Conservation (phyloP, 2,329 filamentous ascomycete species). For the Pestalotiopsis sp. region DNA sequence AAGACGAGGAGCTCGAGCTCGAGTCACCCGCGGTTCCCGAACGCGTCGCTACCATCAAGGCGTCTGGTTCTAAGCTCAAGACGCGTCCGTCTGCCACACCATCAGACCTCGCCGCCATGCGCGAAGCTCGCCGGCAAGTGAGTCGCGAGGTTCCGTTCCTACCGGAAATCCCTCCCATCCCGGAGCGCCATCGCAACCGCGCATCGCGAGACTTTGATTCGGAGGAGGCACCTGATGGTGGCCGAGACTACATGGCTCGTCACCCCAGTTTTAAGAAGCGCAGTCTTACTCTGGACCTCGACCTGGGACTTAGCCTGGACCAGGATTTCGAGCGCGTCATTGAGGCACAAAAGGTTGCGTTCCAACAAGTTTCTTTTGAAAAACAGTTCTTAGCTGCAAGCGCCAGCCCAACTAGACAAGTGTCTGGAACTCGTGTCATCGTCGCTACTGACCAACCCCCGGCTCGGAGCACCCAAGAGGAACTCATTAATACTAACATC, state of each 20-base stretch:
- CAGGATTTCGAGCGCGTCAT: slow-evolving; percentile 94
- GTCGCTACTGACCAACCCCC: slow-evolving; percentile 22
- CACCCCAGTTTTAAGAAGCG: slow-evolving; percentile 78
- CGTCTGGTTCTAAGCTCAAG: slow-evolving; percentile 83
- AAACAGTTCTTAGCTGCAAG: slow-evolving; percentile 25
- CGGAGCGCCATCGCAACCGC: slow-evolving; percentile 60
- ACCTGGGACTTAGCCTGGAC: slow-evolving; percentile 84
- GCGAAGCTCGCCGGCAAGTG: slow-evolving; percentile 81
- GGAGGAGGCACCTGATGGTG: slow-evolving; percentile 36
- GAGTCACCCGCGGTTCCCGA: slow-evolving; percentile 75
- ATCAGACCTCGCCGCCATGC: slow-evolving; percentile 81
- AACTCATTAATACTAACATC: slow-evolving; percentile 62
- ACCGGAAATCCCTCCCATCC: slow-evolving; percentile 57
- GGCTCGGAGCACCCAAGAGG: slow-evolving; percentile 22
- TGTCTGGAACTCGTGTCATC: slow-evolving; percentile 36
- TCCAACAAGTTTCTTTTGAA: slow-evolving; percentile 35
- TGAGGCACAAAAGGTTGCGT: slow-evolving; percentile 92
- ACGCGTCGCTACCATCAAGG: slow-evolving; percentile 84
- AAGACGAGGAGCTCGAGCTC: slow-evolving; percentile 42
- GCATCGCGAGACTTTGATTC: slow-evolving; percentile 50
- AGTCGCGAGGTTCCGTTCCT: slow-evolving; percentile 67
- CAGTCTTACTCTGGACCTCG: slow-evolving; percentile 80
- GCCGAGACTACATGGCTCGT: slow-evolving; percentile 55
- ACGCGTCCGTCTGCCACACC: slow-evolving; percentile 87
- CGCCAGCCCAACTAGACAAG: slow-evolving; percentile 45